phyloP scores from a whole-genome alignment of 345 rosid species.

The Pelargonium nanum region DNA sequence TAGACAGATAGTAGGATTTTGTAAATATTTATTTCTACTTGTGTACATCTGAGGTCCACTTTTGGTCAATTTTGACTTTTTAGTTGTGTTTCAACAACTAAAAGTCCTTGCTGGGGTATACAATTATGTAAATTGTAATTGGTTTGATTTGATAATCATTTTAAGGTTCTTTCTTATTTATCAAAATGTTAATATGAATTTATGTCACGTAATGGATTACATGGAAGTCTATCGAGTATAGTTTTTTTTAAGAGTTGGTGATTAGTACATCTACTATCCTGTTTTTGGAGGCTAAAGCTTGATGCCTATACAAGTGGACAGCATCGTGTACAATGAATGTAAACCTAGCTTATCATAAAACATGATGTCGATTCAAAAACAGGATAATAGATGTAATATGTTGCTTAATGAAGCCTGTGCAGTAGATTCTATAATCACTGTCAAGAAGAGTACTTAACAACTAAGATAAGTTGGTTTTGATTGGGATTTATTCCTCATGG shows the following conservation, averaged over 20 bases:
- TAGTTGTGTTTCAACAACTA: constrained; percentile 6
- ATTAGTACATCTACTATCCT: too few species aligned
- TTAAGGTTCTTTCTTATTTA: constrained; percentile 1
- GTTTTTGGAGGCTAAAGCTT: too few species aligned
- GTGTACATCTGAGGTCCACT: constrained; percentile 9
- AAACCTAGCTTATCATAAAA: background rate
- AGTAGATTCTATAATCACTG: constrained; percentile 18
- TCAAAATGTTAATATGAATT: background rate
- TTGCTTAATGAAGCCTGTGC: constrained; percentile 10
- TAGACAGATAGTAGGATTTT: constrained; percentile 10
- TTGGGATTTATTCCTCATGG: constrained; percentile 31
- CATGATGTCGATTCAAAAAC: background rate
- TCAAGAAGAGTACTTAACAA: constrained; percentile 18
- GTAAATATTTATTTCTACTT: constrained; percentile 16
- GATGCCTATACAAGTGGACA: background rate
- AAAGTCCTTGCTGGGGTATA: background rate
- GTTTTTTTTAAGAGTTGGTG: too few species aligned
- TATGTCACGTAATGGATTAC: background rate
- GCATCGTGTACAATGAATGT: background rate
- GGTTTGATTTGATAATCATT: constrained; percentile 4
- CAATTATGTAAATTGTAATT: background rate
- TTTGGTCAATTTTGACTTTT: background rate
- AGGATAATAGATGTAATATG: background rate
- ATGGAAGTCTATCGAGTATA: background rate
- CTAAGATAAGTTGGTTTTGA: constrained; percentile 30